phyloP scores from a whole-genome alignment of 257 asterid species.

The Capsicum baccatum region DNA sequence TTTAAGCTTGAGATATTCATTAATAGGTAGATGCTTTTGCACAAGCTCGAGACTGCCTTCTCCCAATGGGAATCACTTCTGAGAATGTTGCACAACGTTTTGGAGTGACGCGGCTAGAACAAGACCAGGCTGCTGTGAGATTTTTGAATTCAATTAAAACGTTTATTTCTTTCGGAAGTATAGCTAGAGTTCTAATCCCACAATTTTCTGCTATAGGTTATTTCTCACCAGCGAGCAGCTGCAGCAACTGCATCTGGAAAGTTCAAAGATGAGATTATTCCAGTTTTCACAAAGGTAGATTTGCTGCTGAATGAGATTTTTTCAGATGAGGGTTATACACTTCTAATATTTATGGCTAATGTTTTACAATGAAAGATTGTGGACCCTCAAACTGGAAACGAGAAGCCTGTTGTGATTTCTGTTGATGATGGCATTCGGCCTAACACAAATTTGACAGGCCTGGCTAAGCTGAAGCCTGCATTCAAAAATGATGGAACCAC shows the following conservation, averaged over 20 bases:
- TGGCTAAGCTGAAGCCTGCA: conserved; percentile 88
- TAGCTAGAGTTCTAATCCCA: conserved; percentile 22
- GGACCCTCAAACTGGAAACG: conserved; percentile 71
- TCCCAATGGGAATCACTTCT: conserved; percentile 93
- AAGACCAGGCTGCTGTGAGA: conserved; percentile 93
- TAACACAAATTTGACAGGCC: conserved; percentile 60
- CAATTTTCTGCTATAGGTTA: conserved; percentile 54
- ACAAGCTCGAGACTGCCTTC: conserved; percentile 87
- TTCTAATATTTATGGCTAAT: conserved; percentile 24
- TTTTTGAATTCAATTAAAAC: background rate
- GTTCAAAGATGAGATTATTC: conserved; percentile 86
- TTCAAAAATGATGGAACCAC: conserved; percentile 85
- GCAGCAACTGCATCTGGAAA: conserved; percentile 87
- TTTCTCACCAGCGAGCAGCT: conserved; percentile 89
- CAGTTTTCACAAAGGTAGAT: conserved; percentile 79
- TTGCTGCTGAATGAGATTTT: background rate
- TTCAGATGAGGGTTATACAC: background rate
- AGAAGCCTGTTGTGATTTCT: conserved; percentile 64
- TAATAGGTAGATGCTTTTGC: conserved; percentile 61
- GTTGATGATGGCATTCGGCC: conserved; percentile 93
- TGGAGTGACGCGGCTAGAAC: conserved; percentile 89
- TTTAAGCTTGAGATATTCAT: conserved; percentile 29
- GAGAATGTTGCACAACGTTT: conserved; percentile 86
- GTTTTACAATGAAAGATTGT: conserved; percentile 52
- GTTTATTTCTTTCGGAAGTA: background rate